Evolutionary conservation across 129 eudicot genomes (phyloP).

Genomic region (Chrysanthemum seticuspe): DNA sequence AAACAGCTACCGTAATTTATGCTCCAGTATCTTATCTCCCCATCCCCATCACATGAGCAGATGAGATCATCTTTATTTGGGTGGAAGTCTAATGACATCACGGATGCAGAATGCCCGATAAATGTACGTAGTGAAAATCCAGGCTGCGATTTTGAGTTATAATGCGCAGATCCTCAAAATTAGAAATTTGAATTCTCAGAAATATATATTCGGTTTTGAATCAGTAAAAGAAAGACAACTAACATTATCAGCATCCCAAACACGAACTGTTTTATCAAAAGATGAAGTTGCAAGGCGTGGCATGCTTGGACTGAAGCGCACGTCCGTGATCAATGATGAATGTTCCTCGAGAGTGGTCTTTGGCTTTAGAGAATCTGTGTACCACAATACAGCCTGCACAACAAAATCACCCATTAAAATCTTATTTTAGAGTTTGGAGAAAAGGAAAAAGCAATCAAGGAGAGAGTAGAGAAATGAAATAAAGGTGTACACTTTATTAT

Average conservation of each 20-base stretch:
- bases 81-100: conserved; percentile 92
- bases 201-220: not conserved
- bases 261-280: conserved; percentile 95
- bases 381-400: conserved; percentile 88
- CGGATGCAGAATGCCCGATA: conserved; percentile 85
- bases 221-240: conserved; percentile 29
- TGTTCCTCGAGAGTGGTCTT: conserved; percentile 90
- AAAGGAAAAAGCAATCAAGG: too few relatives aligned
- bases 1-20: conserved; percentile 71
- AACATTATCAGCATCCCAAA: conserved; percentile 97
- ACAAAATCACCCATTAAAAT: not conserved
- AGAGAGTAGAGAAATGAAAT: too few relatives aligned
- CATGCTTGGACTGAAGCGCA: conserved; percentile 97
- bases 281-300: conserved; percentile 98
- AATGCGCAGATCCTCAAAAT: not conserved
- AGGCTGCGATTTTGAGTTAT: conserved; percentile 44
- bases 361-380: conserved; percentile 69
- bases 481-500: too few relatives aligned
- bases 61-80: conserved; percentile 89
- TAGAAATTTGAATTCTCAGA: not conserved
- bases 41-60: conserved; percentile 98
- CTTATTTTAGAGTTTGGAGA: not conserved
- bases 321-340: conserved; percentile 79
- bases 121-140: conserved; percentile 82
- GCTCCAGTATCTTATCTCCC: conserved; percentile 95